Evolutionary conservation across 257 asterid genomes (phyloP), one percentile per base, ranked within the genome.

Genomic region (Eustoma russellianum): DNA sequence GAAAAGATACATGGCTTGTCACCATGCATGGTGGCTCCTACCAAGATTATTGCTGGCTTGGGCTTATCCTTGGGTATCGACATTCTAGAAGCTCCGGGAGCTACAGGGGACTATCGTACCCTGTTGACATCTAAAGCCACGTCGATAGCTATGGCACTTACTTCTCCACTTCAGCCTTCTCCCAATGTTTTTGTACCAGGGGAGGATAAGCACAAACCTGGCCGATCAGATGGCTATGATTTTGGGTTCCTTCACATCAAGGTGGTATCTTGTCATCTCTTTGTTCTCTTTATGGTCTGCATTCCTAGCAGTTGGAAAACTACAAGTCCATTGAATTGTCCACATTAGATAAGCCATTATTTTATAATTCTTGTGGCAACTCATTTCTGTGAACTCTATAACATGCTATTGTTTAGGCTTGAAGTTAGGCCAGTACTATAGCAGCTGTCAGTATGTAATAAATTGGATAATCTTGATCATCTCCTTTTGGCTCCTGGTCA

Each of bases 11-110:
- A 92, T 18, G 95, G 93, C 51, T 57, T 88, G 60, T 54, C 75
- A 77, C 97, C 98, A 11, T 92, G 97, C 63, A 92, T 92, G 97
- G 97, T 88, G 56, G 95, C 98, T 33, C 98, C 98, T 0, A 88
- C 98, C 53, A 92, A 92, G 69, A 92, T 92, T 43, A 92, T 92
- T 11, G 98, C 97, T 43, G 98, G 98, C 46, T 74, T 92, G 85
- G 97, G 98, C 28, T 71, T 92, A 69, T 92, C 98, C 28, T 93
- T 92, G 17, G 98, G 97, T 64, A 74, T 92, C 46, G 98, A 92
- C 68, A 92, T 88, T 70, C 77, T 92, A 48, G 98, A 92, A 81
- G 95, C 94, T 70, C 90, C 85, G 0, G 97, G 98, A 71, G 98
- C 98, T 54, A 88, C 98, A 0, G 97, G 95, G 50, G 98, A 92